Base-by-base conservation (phyloP, 2,329 filamentous ascomycete species). In the Stemphylium beticola region DNA sequence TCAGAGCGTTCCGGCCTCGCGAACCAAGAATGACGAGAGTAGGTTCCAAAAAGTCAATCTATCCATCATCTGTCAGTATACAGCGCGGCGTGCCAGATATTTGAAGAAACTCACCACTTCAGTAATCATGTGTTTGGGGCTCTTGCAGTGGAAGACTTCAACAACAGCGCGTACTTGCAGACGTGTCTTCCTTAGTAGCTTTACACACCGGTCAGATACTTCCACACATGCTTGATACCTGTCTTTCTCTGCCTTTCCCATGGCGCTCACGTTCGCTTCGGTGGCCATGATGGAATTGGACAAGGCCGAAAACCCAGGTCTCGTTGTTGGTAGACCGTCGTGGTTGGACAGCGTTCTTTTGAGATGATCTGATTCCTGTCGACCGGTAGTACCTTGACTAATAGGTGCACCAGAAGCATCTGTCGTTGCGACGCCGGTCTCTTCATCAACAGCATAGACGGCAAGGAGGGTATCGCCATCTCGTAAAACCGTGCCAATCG, bases 101-200 rank as follows among this genome's bases (percentile, higher is more conserved):
- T 52, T 42, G 48, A 51, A 33, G 6, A 32, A 42, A 79, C 83
- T 76, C 70, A 86, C 84, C 64, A 97, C 92, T 79, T 98, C 95
- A 0, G 92, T 96, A 61, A 99, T 92, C 79, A 98, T 84, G 74
- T 97, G 93, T 75, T 95, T 93, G 4, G 95, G 92, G 69, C 91
- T 97, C 82, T 97, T 98, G 87, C 95, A 98, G 77, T 98, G 95
- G 63, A 99, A 89, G 24, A 98, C 93, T 77, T 99, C 95, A 31
- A 99, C 89, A 45, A 96, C 92, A 42, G 97, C 90, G 53, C 92
- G 87, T 43, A 97, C 93, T 74, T 99, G 93, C 54, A 99, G 81
- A 61, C 90, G 86, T 0, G 95, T 99, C 82, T 96, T 96, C 56
- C 93, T 85, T 55, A 99, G 78, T 40, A 98, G 79, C 62, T 88